These are phyloP conservation scores for Chionographis japonica DNA, from an alignment of 106 monocot species.

Conservation along the genomic window DNA sequence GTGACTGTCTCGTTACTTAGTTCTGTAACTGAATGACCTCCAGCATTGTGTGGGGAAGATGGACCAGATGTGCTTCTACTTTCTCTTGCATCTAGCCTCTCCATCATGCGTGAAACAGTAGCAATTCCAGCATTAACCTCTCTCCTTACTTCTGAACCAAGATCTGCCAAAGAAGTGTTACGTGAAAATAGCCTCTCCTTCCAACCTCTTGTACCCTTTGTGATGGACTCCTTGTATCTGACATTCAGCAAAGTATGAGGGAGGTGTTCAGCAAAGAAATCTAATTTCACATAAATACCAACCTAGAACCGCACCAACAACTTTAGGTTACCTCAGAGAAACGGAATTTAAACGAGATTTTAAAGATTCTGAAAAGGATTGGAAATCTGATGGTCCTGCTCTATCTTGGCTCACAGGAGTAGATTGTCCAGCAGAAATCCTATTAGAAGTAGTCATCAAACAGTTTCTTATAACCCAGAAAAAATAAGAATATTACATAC, in stretches of 20 bases:
- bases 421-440: slow-evolving; percentile 44
- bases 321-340: slow-evolving; percentile 46
- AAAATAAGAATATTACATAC: background rate
- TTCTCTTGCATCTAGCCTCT: slow-evolving; percentile 57
- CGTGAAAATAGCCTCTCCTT: slow-evolving; percentile 69
- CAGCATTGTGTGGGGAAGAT: slow-evolving; percentile 7
- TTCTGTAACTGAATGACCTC: slow-evolving; percentile 7
- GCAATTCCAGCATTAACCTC: slow-evolving; percentile 75
- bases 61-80: slow-evolving; percentile 15
- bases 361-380: slow-evolving; percentile 66
- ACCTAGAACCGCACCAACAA: background rate
- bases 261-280: background rate
- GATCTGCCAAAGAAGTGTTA: slow-evolving; percentile 44
- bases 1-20: slow-evolving; percentile 10
- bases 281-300: background rate
- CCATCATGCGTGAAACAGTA: slow-evolving; percentile 65
- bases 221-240: slow-evolving; percentile 67
- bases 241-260: background rate
- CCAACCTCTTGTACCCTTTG: slow-evolving; percentile 74
- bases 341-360: slow-evolving; percentile 66
- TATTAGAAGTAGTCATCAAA: slow-evolving; percentile 10
- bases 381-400: slow-evolving; percentile 67
- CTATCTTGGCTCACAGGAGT: slow-evolving; percentile 53
- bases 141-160: slow-evolving; percentile 71
- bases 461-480: background rate